Evolutionary conservation across 2,329 filamentous ascomycete genomes (phyloP).

Genomic region (Alternaria sp.): DNA sequence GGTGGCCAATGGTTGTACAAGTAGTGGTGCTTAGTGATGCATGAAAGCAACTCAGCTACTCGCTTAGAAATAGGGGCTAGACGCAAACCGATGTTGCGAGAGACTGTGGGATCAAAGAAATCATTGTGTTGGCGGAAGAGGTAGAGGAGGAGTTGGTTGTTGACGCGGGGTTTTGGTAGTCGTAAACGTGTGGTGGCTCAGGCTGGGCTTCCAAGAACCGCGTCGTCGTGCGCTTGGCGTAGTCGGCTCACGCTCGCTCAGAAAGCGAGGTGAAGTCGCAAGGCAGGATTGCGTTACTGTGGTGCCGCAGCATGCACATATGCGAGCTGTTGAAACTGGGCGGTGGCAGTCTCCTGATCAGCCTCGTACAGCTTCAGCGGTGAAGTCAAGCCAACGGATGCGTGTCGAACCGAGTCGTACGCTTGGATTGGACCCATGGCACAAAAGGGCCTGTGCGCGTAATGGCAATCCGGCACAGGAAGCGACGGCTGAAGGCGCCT

Average conservation of each 20-base stretch:
- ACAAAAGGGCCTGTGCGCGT: conserved; percentile 37
- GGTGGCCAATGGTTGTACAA: conserved; percentile 8
- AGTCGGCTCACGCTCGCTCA: conserved; percentile 25
- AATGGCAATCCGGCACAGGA: conserved; percentile 21
- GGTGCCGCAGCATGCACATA: conserved; percentile 20
- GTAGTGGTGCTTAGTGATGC: conserved; percentile 27
- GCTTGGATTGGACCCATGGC: conserved; percentile 17
- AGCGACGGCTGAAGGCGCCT: conserved; percentile 31
- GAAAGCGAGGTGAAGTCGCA: conserved; percentile 12
- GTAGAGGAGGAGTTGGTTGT: neutral
- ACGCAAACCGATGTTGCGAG: neutral
- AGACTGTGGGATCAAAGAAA: neutral
- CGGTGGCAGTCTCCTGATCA: conserved; percentile 14
- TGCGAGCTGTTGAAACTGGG: conserved; percentile 11
- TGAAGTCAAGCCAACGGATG: conserved; percentile 26
- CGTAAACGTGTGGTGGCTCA: conserved; percentile 15
- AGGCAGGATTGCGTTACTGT: conserved; percentile 25
- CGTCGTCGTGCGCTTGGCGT: neutral
- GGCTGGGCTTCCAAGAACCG: conserved; percentile 2
- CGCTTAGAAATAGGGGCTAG: conserved; percentile 18
- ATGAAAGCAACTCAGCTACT: conserved; percentile 13
- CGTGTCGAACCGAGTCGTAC: conserved; percentile 25
- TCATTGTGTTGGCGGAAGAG: conserved; percentile 14
- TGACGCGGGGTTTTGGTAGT: conserved; percentile 12
- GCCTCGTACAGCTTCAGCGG: conserved; percentile 33